Percentiles rank a stretch among this genome's conserved stretches.
These are phyloP conservation scores for Aurinia saxatilis DNA, from an alignment of 345 rosid species.

Conservation along the genomic window DNA sequence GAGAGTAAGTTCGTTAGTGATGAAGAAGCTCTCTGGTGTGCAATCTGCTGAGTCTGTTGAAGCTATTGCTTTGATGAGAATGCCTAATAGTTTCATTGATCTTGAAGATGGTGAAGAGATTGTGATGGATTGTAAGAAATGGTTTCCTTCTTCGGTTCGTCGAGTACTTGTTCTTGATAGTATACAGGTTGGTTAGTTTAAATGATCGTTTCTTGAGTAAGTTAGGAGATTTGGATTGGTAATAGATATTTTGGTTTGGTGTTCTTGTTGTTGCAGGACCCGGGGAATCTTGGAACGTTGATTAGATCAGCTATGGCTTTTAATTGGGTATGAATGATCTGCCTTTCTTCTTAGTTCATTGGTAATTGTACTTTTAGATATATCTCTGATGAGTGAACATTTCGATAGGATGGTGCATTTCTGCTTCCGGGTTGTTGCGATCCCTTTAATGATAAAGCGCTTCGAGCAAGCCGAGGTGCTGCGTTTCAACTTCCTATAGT, in stretches of 20 bases:
- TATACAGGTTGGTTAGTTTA: constrained; percentile 50
- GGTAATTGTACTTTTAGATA: background rate
- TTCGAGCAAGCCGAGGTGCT: constrained; percentile 91
- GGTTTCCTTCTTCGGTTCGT: constrained; percentile 52
- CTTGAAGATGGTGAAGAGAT: constrained; percentile 20
- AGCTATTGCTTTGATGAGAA: constrained; percentile 72
- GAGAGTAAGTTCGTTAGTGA: constrained; percentile 51
- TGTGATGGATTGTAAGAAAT: constrained; percentile 32
- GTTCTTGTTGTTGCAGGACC: constrained; percentile 53
- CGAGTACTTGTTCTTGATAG: constrained; percentile 82
- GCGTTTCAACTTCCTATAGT: constrained; percentile 79
- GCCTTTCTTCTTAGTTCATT: background rate
- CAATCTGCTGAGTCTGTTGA: constrained; percentile 71
- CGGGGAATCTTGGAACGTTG: constrained; percentile 88
- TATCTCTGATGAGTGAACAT: background rate
- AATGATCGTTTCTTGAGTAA: background rate
- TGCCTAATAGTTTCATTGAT: constrained; percentile 55
- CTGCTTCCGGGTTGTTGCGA: constrained; percentile 96
- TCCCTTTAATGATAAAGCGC: constrained; percentile 84
- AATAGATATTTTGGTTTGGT: background rate
- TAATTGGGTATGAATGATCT: constrained; percentile 55
- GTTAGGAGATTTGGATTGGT: background rate
- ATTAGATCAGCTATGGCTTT: constrained; percentile 88
- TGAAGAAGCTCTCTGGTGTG: constrained; percentile 80
- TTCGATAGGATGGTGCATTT: constrained; percentile 71